Evolutionary conservation across 208 protist genomes (phyloP).

Genomic region (Entamoeba histolytica): DNA sequence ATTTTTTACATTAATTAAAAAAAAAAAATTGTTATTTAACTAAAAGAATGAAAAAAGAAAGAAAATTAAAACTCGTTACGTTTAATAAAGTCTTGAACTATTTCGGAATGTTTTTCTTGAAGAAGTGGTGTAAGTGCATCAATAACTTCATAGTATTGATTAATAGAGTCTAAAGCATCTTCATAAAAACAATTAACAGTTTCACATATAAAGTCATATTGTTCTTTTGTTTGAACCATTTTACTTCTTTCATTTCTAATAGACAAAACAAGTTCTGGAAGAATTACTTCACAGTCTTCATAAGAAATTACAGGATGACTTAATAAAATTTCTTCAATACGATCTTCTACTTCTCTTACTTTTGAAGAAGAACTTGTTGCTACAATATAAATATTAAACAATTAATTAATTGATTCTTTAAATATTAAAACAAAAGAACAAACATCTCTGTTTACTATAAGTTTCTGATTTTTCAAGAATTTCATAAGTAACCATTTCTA

Average conservation of each 20-base stretch:
- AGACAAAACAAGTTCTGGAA: not conserved
- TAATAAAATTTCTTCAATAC: too few relatives aligned
- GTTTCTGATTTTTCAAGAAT: not conserved
- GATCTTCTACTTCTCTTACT: too few relatives aligned
- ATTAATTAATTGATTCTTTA: too few relatives aligned
- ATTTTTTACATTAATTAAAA: not conserved
- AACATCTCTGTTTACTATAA: not conserved
- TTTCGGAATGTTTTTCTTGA: not conserved
- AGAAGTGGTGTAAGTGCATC: not conserved
- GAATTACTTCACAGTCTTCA: not conserved
- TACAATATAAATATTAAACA: too few relatives aligned
- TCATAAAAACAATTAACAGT: not conserved
- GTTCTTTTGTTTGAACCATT: not conserved
- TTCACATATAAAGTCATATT: not conserved
- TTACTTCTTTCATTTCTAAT: not conserved
- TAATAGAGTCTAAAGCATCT: not conserved
- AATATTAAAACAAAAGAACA: not conserved
- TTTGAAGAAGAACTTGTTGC: too few relatives aligned
- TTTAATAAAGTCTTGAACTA: not conserved
- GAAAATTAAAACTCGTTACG: not conserved
- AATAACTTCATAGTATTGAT: not conserved
- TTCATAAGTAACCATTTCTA: not conserved
- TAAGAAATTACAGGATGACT: too few relatives aligned
- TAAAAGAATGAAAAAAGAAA: not conserved
- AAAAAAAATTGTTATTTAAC: not conserved